These are phyloP conservation scores for Gonapodya sp. DNA, from an alignment of 192 early-diverging fungal genomes.

Conservation along the genomic window DNA sequence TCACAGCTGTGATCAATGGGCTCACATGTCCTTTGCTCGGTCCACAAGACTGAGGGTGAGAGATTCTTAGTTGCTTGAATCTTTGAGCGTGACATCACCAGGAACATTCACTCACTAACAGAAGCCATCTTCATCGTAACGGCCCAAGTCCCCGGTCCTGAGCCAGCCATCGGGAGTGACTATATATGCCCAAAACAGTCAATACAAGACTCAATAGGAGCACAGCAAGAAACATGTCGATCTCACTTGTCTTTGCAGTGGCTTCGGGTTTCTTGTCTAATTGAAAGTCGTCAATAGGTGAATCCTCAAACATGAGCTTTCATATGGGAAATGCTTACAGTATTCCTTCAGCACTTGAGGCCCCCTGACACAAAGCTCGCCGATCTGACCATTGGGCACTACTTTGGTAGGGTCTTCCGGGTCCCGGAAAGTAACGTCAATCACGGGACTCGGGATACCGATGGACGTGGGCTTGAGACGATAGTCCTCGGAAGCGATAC, in stretches of 20 bases:
- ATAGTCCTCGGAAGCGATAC: background rate
- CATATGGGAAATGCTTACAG: too few species aligned
- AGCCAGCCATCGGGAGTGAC: too few species aligned
- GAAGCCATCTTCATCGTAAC: too few species aligned
- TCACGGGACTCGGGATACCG: background rate
- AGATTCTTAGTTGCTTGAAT: too few species aligned
- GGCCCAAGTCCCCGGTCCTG: too few species aligned
- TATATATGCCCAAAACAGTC: too few species aligned
- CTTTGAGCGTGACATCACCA: too few species aligned
- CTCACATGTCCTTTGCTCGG: constrained; percentile 20
- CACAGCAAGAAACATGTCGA: background rate
- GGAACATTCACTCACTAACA: too few species aligned
- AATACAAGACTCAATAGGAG: too few species aligned
- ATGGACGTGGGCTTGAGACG: constrained; percentile 13
- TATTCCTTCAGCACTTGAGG: constrained; percentile 9
- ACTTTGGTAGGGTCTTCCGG: background rate
- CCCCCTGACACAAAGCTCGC: background rate
- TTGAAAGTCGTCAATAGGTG: background rate
- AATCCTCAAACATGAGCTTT: too few species aligned
- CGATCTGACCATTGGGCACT: constrained; percentile 2
- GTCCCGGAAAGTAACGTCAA: constrained; percentile 12
- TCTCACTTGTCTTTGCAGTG: constrained; percentile 10
- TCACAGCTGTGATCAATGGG: too few species aligned
- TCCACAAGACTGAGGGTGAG: constrained; percentile 21
- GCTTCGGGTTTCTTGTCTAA: constrained; percentile 17